Evolutionary conservation across 179 eudicot genomes (phyloP).

Genomic region (Silene noctiflora): DNA sequence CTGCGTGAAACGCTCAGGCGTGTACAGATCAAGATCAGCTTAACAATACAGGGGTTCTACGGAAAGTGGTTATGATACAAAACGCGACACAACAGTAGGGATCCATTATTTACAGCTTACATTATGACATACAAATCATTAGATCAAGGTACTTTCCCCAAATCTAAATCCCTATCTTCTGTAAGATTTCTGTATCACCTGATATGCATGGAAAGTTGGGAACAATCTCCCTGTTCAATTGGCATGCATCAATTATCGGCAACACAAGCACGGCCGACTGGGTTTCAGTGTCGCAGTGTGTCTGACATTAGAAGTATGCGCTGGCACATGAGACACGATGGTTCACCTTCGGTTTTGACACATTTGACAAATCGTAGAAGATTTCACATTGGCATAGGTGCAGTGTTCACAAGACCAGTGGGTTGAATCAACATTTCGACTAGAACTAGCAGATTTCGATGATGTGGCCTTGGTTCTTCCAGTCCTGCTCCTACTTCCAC

Average conservation of each 20-base stretch:
- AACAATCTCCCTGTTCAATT: conserved; percentile 8
- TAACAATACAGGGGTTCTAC: neutral
- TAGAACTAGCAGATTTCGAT: conserved; percentile 46
- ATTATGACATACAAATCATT: conserved; percentile 17
- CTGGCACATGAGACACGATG: neutral
- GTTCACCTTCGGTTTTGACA: conserved; percentile 56
- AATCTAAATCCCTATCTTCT: conserved; percentile 15
- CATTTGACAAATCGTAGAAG: conserved; percentile 54
- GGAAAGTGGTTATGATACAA: conserved; percentile 18
- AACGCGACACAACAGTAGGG: conserved; percentile 19
- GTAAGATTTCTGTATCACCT: conserved; percentile 17
- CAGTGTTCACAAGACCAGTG: conserved; percentile 83
- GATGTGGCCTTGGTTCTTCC: conserved; percentile 52
- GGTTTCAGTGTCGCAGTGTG: neutral
- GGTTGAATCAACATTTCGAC: conserved; percentile 43
- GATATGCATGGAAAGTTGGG: conserved; percentile 2
- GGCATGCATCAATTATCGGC: conserved; percentile 9
- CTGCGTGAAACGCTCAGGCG: conserved; percentile 23
- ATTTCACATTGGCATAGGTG: conserved; percentile 58
- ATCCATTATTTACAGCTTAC: conserved; percentile 27
- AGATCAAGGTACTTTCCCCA: conserved; percentile 14
- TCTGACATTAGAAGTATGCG: neutral
- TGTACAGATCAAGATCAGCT: conserved; percentile 19
- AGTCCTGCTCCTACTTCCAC: conserved; percentile 46
- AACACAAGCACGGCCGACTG: conserved; percentile 3